A percentile compares a stretch with the other conserved stretches of the same genome.
Conservation (phyloP, 75 land plant species). For the Azolla pinnata region DNA sequence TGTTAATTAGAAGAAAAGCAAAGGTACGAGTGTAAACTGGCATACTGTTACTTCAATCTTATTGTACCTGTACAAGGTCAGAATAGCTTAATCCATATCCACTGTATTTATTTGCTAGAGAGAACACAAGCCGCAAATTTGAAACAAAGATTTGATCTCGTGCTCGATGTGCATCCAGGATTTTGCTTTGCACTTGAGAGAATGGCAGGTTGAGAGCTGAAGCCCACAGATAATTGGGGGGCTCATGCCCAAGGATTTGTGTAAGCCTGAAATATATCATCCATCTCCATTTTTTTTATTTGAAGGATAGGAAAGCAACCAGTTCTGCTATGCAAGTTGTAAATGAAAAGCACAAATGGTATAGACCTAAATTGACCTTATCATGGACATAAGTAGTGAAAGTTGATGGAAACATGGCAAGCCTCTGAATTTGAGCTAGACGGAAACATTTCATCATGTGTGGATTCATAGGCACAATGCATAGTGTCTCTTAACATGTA, state of each 20-base stretch:
- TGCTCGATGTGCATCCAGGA: slow-evolving; percentile 57
- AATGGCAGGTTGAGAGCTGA: slow-evolving; percentile 44
- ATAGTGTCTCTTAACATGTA: too few species aligned
- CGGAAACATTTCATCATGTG: neutral
- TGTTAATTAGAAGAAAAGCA: neutral
- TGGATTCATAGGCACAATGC: too few species aligned
- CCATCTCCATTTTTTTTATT: neutral
- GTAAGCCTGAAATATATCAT: slow-evolving; percentile 42
- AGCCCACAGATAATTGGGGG: slow-evolving; percentile 70
- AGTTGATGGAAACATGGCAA: neutral
- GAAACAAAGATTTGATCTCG: slow-evolving; percentile 68
- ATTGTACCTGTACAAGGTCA: slow-evolving; percentile 81
- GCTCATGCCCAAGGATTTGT: slow-evolving; percentile 65
- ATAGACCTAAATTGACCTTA: neutral
- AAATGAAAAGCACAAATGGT: too few species aligned
- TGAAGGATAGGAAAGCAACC: neutral
- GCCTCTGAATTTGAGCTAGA: neutral
- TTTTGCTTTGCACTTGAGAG: slow-evolving; percentile 38
- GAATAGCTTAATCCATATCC: slow-evolving; percentile 68
- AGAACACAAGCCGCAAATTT: slow-evolving; percentile 80
- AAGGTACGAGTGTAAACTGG: neutral
- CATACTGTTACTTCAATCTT: neutral
- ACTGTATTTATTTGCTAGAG: slow-evolving; percentile 75
- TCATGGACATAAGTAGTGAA: neutral
- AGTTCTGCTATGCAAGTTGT: neutral